phyloP scores from a whole-genome alignment of 2,329 filamentous ascomycete genomes.

The Clonostachys rosea region DNA sequence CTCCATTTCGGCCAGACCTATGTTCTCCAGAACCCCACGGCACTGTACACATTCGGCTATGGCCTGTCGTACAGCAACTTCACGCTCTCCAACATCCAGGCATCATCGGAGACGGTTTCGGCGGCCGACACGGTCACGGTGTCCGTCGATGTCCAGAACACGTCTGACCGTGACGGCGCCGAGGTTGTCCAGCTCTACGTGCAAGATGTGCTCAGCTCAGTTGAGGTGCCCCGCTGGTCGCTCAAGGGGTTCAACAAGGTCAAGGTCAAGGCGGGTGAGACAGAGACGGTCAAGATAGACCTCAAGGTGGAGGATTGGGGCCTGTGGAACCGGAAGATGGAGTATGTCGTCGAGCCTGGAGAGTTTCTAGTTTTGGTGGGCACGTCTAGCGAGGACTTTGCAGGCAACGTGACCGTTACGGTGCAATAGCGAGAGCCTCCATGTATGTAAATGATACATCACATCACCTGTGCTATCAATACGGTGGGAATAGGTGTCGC shows the following conservation, averaged over 20 bases:
- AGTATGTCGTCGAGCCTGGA: constrained; percentile 71
- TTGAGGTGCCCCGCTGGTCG: constrained; percentile 60
- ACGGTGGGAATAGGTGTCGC: too few relatives aligned
- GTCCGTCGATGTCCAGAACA: constrained; percentile 59
- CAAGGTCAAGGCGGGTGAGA: constrained; percentile 53
- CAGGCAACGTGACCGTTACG: constrained; percentile 50
- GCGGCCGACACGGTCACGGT: constrained; percentile 50
- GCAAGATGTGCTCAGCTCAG: constrained; percentile 54
- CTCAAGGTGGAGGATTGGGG: constrained; percentile 51
- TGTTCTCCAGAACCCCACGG: constrained; percentile 53
- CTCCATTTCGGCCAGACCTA: constrained; percentile 62
- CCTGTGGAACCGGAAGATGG: constrained; percentile 56
- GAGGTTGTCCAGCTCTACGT: constrained; percentile 69
- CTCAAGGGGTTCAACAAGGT: constrained; percentile 68
- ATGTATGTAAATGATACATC: neutral
- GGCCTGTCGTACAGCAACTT: constrained; percentile 63
- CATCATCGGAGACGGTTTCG: constrained; percentile 41
- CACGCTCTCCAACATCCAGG: constrained; percentile 46
- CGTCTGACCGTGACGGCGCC: constrained; percentile 48
- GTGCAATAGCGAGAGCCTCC: constrained; percentile 23
- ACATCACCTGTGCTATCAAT: too few relatives aligned
- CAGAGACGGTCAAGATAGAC: constrained; percentile 43
- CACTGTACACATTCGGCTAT: constrained; percentile 63
- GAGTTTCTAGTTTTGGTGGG: constrained; percentile 61
- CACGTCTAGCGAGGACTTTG: constrained; percentile 51